Evolutionary conservation across 2,329 filamentous ascomycete species (phyloP).

Genomic region (Diaporthe australafricana): DNA sequence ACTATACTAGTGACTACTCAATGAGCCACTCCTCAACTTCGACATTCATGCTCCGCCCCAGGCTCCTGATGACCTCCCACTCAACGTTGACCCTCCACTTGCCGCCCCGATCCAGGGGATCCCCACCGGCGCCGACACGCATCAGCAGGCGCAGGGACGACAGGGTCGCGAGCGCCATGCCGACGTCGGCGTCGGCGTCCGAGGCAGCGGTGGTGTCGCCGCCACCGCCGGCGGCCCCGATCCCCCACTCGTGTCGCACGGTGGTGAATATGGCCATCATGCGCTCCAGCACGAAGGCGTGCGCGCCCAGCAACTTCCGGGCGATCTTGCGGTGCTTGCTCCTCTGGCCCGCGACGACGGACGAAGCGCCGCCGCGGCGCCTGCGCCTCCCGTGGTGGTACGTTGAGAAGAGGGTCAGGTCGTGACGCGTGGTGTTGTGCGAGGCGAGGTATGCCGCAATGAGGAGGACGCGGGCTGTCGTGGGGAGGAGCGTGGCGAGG

Average conservation of each 20-base stretch:
- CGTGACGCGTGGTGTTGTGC: slow-evolving; percentile 81
- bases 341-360: slow-evolving; percentile 47
- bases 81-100: slow-evolving; percentile 84
- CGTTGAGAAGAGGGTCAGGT: slow-evolving; percentile 81
- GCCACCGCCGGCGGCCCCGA: slow-evolving; percentile 43
- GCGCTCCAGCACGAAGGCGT: slow-evolving; percentile 81
- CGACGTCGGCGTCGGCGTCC: slow-evolving; percentile 61
- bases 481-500: slow-evolving; percentile 72
- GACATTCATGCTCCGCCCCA: slow-evolving; percentile 81
- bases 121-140: slow-evolving; percentile 69
- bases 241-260: slow-evolving; percentile 67
- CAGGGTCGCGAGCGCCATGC: slow-evolving; percentile 77
- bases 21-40: slow-evolving; percentile 83
- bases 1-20: slow-evolving; percentile 58
- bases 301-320: slow-evolving; percentile 80
- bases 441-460: slow-evolving; percentile 84
- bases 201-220: slow-evolving; percentile 48
- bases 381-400: slow-evolving; percentile 64
- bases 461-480: slow-evolving; percentile 79
- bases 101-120: slow-evolving; percentile 75
- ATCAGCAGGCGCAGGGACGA: slow-evolving; percentile 77
- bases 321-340: slow-evolving; percentile 78
- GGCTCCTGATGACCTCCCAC: slow-evolving; percentile 78
- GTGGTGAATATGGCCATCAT: slow-evolving; percentile 82
- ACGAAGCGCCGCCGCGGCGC: slow-evolving; percentile 61